phyloP scores from a whole-genome alignment of 169 alveolate species.

The Amoebophrya sp. region DNA sequence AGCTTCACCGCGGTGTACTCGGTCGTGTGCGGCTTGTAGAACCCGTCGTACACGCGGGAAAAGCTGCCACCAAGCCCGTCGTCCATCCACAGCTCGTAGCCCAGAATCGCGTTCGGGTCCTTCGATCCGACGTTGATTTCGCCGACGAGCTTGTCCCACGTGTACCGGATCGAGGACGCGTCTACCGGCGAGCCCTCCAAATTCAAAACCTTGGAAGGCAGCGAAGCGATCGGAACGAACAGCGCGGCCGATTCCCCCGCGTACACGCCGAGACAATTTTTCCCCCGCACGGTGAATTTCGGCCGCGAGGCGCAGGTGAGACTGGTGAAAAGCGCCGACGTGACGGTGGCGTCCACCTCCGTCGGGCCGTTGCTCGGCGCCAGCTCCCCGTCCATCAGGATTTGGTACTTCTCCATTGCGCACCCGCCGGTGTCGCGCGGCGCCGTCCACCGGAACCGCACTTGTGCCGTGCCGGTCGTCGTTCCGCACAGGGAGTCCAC shows the following conservation, averaged over 20 bases:
- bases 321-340: background rate
- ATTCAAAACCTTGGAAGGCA: background rate
- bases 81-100: constrained; percentile 31
- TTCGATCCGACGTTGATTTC: background rate
- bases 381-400: background rate
- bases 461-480: background rate
- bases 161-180: constrained; percentile 6
- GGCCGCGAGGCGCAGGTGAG: background rate
- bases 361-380: background rate
- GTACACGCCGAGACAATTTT: constrained; percentile 1
- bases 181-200: background rate
- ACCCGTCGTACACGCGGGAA: constrained; percentile 24
- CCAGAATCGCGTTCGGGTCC: background rate
- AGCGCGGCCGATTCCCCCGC: constrained; percentile 2
- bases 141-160: background rate
- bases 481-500: background rate
- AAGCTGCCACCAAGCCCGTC: constrained; percentile 34
- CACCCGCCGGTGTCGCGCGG: constrained; percentile 19
- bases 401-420: constrained; percentile 15
- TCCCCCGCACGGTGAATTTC: constrained; percentile 1
- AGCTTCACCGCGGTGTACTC: constrained; percentile 21
- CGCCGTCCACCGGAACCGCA: constrained; percentile 11
- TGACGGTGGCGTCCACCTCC: background rate
- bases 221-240: background rate
- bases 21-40: constrained; percentile 31